A percentile compares a stretch with the other conserved stretches of the same genome.
Evolutionary conservation across 345 rosid genomes (phyloP).

Genomic region (Cardamine chenopodiifolia): DNA sequence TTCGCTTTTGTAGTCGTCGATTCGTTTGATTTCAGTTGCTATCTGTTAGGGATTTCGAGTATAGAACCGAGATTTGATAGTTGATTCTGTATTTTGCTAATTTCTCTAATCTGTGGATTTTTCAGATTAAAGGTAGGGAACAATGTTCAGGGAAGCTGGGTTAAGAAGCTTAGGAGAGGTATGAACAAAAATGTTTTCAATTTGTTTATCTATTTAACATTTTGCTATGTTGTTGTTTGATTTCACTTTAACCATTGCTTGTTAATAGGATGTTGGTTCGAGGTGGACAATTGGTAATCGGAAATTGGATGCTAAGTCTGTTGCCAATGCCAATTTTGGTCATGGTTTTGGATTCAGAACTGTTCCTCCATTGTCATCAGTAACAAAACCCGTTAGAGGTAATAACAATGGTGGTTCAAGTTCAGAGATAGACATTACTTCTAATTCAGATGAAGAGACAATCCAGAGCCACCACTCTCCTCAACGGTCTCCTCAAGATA

Average conservation of each 20-base stretch:
- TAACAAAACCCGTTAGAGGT: slow-evolving; percentile 42
- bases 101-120: not conserved
- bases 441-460: slow-evolving; percentile 67
- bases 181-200: not conserved
- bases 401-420: slow-evolving; percentile 49
- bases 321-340: slow-evolving; percentile 40
- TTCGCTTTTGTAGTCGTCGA: slow-evolving; percentile 4
- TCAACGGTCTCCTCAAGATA: slow-evolving; percentile 65
- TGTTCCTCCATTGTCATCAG: slow-evolving; percentile 50
- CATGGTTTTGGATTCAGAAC: slow-evolving; percentile 44
- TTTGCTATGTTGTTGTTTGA: not conserved
- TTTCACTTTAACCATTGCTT: not conserved
- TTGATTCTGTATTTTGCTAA: slow-evolving; percentile 2
- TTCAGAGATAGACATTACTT: slow-evolving; percentile 66
- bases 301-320: slow-evolving; percentile 41
- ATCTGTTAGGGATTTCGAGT: slow-evolving; percentile 6
- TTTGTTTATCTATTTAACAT: not conserved
- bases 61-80: not conserved
- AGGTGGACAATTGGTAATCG: slow-evolving; percentile 36
- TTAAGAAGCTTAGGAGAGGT: slow-evolving; percentile 42
- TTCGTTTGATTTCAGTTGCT: slow-evolving; percentile 11
- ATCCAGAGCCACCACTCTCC: slow-evolving; percentile 47
- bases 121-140: not conserved
- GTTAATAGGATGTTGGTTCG: slow-evolving; percentile 41
- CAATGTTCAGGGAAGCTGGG: slow-evolving; percentile 42